These are phyloP conservation scores for Meira miltonrushii DNA, from an alignment of 1,284 basidiomycete species.

Conservation along the genomic window DNA sequence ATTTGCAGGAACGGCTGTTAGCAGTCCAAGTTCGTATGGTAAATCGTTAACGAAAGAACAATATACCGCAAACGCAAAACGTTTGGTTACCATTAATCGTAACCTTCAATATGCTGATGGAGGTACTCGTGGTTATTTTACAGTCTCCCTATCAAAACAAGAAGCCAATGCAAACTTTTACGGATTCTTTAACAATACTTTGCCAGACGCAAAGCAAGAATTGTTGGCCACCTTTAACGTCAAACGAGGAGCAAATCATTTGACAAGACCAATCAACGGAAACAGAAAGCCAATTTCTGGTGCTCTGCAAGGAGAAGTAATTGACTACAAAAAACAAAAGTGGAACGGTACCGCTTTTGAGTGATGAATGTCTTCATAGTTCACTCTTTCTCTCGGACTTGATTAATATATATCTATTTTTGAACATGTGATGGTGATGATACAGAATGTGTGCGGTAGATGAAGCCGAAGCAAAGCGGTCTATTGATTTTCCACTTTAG, in stretches of 20 bases:
- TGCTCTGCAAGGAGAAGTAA: slow-evolving; percentile 22
- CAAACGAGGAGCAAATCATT: slow-evolving; percentile 57
- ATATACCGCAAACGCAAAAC: slow-evolving; percentile 50
- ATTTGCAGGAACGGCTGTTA: slow-evolving; percentile 65
- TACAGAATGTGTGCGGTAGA: too few species aligned
- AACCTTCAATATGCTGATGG: slow-evolving; percentile 66
- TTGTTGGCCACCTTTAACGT: slow-evolving; percentile 51
- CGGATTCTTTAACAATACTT: slow-evolving; percentile 61
- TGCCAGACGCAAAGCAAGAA: slow-evolving; percentile 57
- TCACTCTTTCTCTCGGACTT: too few species aligned
- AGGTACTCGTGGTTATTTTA: slow-evolving; percentile 62
- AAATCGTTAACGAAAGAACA: slow-evolving; percentile 55
- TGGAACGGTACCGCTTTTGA: slow-evolving; percentile 38
- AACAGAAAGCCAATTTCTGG: slow-evolving; percentile 27
- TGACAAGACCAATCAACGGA: slow-evolving; percentile 61
- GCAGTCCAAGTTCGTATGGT: slow-evolving; percentile 60
- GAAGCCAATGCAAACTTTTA: slow-evolving; percentile 61
- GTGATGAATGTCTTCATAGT: background rate
- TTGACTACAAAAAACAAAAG: slow-evolving; percentile 25
- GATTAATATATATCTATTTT: too few species aligned
- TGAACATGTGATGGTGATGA: too few species aligned
- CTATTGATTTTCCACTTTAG: too few species aligned
- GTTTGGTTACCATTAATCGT: slow-evolving; percentile 57
- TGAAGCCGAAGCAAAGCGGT: too few species aligned
- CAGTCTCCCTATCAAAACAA: slow-evolving; percentile 24